Base-by-base conservation (phyloP, 2,329 filamentous ascomycete species). In the Monilinia fructigena region DNA sequence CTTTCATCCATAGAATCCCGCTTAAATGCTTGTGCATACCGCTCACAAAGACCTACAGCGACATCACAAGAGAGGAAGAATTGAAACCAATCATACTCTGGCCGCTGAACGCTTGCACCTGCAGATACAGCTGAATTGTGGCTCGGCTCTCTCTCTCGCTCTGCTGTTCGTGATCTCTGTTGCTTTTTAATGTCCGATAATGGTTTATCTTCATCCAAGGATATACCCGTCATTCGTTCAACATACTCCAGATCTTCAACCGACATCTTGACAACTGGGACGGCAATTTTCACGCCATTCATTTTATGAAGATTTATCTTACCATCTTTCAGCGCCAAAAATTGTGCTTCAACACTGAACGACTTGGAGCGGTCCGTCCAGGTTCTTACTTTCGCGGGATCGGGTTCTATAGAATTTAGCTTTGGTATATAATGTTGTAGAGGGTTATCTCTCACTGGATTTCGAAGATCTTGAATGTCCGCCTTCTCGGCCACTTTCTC, bases 271-370 rank as follows among this genome's bases (percentile, higher is more conserved):
- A 87, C 83, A 38, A 98, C 87, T 2, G 95, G 95, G 4, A 99
- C 95, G 11, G 95, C 95, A 78, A 99, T 99, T 79, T 98, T 98
- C 74, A 99, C 93, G 48, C 95, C 95, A 76, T 99, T 99, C 79
- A 92, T 85, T 81, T 99, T 99, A 82, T 99, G 95, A 28, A 99
- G 82, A 78, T 99, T 96, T 71, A 99, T 96, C 79, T 98, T 98
- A 70, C 93, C 92, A 76, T 98, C 95, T 77, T 92, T 92, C 63
- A 98, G 84, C 38, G 93, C 94, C 62, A 99, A 86, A 75, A 98
- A 99, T 76, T 99, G 92, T 20, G 95, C 95, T 72, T 98, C 95
- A 65, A 99, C 95, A 73, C 92, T 98, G 80, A 99, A 99, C 0
- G 93, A 94, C 74, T 94, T 95, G 47, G 92, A 92, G 72, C 95